phyloP scores from a whole-genome alignment of 768 basidiomycete species.

The Macrolepiota fuliginosa region DNA sequence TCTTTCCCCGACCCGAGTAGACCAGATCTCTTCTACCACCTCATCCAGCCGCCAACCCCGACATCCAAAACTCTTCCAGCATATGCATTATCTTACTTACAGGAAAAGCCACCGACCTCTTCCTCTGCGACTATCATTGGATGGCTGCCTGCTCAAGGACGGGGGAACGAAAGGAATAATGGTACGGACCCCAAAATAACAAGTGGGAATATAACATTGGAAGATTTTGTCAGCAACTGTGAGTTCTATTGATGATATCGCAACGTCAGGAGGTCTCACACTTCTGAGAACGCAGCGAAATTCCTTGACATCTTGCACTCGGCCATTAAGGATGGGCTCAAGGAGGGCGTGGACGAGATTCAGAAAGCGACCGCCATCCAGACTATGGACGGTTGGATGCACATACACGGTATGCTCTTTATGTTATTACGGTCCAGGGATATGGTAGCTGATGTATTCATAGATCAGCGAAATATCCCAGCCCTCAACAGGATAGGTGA shows the following conservation, averaged over 20 bases:
- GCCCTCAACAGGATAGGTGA: constrained; percentile 75
- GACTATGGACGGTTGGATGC: constrained; percentile 81
- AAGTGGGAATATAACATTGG: constrained; percentile 48
- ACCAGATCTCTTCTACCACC: constrained; percentile 70
- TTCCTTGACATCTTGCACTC: constrained; percentile 63
- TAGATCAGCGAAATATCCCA: constrained; percentile 75
- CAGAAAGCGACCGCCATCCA: constrained; percentile 65
- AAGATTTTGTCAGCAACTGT: constrained; percentile 77
- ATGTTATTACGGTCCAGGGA: neutral
- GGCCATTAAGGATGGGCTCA: constrained; percentile 51
- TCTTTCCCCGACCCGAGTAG: constrained; percentile 54
- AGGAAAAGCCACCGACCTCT: constrained; percentile 37
- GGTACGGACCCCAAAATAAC: constrained; percentile 9
- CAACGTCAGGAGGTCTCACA: neutral
- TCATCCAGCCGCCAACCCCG: constrained; percentile 50
- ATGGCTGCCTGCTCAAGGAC: constrained; percentile 58
- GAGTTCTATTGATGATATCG: constrained; percentile 21
- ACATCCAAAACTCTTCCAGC: constrained; percentile 42
- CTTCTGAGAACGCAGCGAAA: constrained; percentile 35
- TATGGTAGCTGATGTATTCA: neutral
- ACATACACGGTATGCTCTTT: constrained; percentile 54
- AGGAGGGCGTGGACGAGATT: constrained; percentile 60
- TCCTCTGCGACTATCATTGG: constrained; percentile 60
- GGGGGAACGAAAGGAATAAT: neutral
- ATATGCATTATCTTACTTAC: constrained; percentile 67